A percentile compares a stretch with the other conserved stretches of the same genome.
Conservation (phyloP, 805 yeast species). For the Hagleromyces aurorensis region DNA sequence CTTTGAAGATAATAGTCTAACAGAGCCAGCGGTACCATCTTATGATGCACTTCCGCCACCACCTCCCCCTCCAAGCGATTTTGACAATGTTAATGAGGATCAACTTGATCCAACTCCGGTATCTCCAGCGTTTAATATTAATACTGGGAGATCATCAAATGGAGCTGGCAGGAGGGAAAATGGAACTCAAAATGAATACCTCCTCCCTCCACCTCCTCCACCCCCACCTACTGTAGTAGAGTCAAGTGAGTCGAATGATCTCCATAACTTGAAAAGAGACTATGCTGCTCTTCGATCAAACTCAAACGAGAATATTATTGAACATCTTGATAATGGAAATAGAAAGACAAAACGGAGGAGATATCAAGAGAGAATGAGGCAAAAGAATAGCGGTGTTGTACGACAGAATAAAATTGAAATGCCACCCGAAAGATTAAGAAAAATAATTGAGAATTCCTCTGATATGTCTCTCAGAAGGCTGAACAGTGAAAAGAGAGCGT, state of each 20-base stretch:
- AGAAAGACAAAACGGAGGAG: conserved; percentile 8
- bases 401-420: conserved; percentile 64
- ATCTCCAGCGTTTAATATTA: conserved; percentile 11
- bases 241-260: too few species aligned
- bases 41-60: conserved; percentile 27
- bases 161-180: conserved; percentile 1
- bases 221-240: too few species aligned
- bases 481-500: conserved; percentile 77
- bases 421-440: conserved; percentile 91
- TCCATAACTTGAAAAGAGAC: conserved; percentile 33
- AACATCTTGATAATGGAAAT: conserved; percentile 4
- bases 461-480: conserved; percentile 75
- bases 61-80: conserved; percentile 32
- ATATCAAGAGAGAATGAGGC: conserved; percentile 32
- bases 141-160: too few species aligned
- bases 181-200: conserved; percentile 4
- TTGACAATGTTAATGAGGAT: conserved; percentile 20
- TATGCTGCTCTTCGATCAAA: conserved; percentile 4
- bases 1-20: conserved; percentile 4
- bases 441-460: conserved; percentile 74
- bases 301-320: conserved; percentile 12
- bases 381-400: conserved; percentile 36
- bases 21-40: conserved; percentile 23
- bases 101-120: conserved; percentile 29
- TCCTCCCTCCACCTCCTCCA: conserved; percentile 9